A percentile compares a stretch with the other conserved stretches of the same genome.
Conservation (phyloP, 805 yeast species). For the Kurtzmaniella cleridarum region DNA sequence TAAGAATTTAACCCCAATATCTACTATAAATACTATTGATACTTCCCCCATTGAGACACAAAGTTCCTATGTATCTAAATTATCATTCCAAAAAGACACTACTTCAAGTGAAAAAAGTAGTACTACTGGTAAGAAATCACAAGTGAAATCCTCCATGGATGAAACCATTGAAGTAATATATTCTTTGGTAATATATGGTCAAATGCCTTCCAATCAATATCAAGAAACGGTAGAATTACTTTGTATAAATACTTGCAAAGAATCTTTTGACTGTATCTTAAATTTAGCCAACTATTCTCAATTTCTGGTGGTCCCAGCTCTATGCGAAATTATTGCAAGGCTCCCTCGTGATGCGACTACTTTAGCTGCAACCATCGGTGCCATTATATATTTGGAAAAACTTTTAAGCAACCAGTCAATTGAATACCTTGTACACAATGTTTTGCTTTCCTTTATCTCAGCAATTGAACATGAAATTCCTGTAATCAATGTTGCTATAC, state of each 20-base stretch:
- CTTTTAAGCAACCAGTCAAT: conserved; percentile 2
- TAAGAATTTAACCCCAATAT: too few relatives aligned
- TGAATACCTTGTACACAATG: conserved; percentile 4
- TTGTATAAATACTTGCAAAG: conserved; percentile 24
- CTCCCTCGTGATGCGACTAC: background rate
- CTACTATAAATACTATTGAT: too few relatives aligned
- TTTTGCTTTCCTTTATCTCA: conserved; percentile 28
- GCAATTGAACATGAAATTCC: conserved; percentile 32
- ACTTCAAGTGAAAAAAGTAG: too few relatives aligned
- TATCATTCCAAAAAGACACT: too few relatives aligned
- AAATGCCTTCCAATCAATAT: conserved; percentile 38
- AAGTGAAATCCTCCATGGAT: conserved; percentile 20
- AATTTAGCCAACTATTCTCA: conserved; percentile 24
- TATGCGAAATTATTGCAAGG: conserved; percentile 16
- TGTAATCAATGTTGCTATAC: conserved; percentile 34
- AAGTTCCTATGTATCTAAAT: too few relatives aligned
- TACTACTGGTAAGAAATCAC: too few relatives aligned
- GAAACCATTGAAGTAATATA: conserved; percentile 38
- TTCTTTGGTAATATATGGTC: conserved; percentile 40
- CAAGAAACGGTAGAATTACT: conserved; percentile 37
- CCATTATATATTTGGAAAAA: conserved; percentile 10
- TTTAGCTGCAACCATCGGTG: conserved; percentile 7
- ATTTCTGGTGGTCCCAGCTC: conserved; percentile 12
- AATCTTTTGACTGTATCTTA: conserved; percentile 29
- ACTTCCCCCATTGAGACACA: too few relatives aligned